These are phyloP conservation scores for Gossypium davidsonii DNA, from an alignment of 441 rosid species.

Conservation along the genomic window DNA sequence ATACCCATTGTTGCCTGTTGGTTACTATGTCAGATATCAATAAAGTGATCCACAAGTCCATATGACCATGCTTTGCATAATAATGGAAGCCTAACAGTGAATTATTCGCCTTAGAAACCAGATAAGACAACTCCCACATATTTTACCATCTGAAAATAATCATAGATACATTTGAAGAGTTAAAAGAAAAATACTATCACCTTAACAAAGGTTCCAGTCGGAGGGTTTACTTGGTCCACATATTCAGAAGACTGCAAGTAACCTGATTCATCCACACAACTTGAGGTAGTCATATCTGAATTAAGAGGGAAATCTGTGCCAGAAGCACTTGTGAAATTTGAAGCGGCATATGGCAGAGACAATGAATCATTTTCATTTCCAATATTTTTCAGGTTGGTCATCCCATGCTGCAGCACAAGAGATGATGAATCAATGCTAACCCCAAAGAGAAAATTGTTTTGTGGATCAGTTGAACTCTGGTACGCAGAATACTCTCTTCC, in stretches of 20 bases:
- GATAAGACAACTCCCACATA: neutral
- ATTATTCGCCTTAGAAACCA: neutral
- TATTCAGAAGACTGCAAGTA: conserved; percentile 77
- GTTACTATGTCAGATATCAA: no score
- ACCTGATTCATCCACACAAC: conserved; percentile 74
- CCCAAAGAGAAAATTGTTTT: conserved; percentile 81
- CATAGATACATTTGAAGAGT: neutral
- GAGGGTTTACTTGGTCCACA: conserved; percentile 58
- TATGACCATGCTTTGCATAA: no score
- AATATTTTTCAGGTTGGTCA: conserved; percentile 61
- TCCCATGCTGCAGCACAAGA: conserved; percentile 68
- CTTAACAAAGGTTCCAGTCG: conserved; percentile 81
- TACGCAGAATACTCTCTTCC: conserved; percentile 81
- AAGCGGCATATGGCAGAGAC: conserved; percentile 51
- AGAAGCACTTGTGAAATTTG: conserved; percentile 40
- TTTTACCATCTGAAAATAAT: neutral
- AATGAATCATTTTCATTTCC: conserved; percentile 65
- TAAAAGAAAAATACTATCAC: conserved; percentile 24
- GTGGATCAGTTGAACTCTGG: conserved; percentile 67
- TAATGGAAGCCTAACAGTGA: no score
- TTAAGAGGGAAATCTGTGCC: conserved; percentile 67
- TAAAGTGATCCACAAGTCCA: no score
- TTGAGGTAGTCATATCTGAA: conserved; percentile 61
- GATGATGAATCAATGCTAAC: conserved; percentile 83
- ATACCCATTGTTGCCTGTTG: no score